These are phyloP conservation scores for Cenococcum geophilum DNA, from an alignment of 495 filamentous ascomycete genomes.

Conservation along the genomic window DNA sequence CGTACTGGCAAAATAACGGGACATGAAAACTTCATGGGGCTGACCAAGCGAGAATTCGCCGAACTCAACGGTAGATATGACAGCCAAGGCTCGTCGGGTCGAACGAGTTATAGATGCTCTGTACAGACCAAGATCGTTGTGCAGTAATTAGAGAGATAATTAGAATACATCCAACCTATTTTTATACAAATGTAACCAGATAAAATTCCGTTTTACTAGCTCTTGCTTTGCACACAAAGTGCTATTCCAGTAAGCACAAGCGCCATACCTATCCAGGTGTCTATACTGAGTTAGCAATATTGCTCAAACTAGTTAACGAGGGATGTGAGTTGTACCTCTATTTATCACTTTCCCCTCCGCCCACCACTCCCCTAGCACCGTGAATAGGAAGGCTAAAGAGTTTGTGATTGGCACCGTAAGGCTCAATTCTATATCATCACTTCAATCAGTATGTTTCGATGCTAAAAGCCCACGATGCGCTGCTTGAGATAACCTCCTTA, in stretches of 20 bases:
- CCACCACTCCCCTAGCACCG: slow-evolving; percentile 91
- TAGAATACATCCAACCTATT: neutral
- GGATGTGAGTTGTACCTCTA: slow-evolving; percentile 48
- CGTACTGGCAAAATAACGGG: no score
- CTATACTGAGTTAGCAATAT: slow-evolving; percentile 38
- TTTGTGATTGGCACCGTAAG: slow-evolving; percentile 94
- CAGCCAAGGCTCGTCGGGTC: neutral
- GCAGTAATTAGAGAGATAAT: neutral
- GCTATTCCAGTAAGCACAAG: slow-evolving; percentile 78
- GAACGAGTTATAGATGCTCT: neutral
- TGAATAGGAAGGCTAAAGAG: slow-evolving; percentile 89
- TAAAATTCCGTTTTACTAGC: slow-evolving; percentile 2
- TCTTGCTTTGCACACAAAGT: slow-evolving; percentile 64
- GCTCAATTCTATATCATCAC: slow-evolving; percentile 60
- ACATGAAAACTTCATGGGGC: no score
- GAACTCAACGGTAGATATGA: no score
- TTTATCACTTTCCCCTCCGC: slow-evolving; percentile 84
- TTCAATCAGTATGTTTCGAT: slow-evolving; percentile 3
- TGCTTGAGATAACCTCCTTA: neutral
- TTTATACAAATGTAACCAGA: neutral
- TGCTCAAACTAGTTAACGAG: neutral
- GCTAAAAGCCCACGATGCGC: neutral
- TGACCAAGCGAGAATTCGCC: no score
- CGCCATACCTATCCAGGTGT: slow-evolving; percentile 85
- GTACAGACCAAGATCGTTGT: neutral